Evolutionary conservation across 2,329 filamentous ascomycete genomes (phyloP).

Genomic region (Oidium heveae): DNA sequence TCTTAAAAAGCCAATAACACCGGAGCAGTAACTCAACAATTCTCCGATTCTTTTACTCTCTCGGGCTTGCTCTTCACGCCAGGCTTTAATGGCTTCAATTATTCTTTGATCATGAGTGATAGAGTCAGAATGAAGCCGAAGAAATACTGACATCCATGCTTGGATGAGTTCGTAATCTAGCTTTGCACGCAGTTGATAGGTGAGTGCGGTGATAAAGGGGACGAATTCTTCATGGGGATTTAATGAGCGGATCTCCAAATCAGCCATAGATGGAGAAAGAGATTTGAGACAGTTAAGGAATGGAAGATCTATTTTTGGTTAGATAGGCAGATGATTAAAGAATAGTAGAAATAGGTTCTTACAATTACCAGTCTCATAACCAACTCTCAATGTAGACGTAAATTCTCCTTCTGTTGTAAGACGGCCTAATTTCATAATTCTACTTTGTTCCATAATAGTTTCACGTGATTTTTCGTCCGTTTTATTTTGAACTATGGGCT

Average conservation of each 20-base stretch:
- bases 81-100: slow-evolving; percentile 34
- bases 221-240: slow-evolving; percentile 37
- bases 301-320: slow-evolving; percentile 22
- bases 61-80: slow-evolving; percentile 45
- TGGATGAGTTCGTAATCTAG: slow-evolving; percentile 84
- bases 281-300: slow-evolving; percentile 61
- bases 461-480: slow-evolving; percentile 13
- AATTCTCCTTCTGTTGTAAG: slow-evolving; percentile 31
- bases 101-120: slow-evolving; percentile 23
- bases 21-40: slow-evolving; percentile 67
- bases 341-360: slow-evolving; percentile 14
- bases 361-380: slow-evolving; percentile 33
- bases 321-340: slow-evolving; percentile 1
- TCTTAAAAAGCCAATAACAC: slow-evolving; percentile 62
- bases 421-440: slow-evolving; percentile 42
- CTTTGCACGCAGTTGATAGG: slow-evolving; percentile 36
- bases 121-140: slow-evolving; percentile 48
- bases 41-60: slow-evolving; percentile 48
- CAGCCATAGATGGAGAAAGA: slow-evolving; percentile 61
- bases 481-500: slow-evolving; percentile 5
- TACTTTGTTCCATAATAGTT: slow-evolving; percentile 27
- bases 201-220: slow-evolving; percentile 62
- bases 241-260: slow-evolving; percentile 74
- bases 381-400: slow-evolving; percentile 28
- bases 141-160: slow-evolving; percentile 90